Conservation (phyloP, 441 rosid species). For the Cnidoscolus chayamansa region DNA sequence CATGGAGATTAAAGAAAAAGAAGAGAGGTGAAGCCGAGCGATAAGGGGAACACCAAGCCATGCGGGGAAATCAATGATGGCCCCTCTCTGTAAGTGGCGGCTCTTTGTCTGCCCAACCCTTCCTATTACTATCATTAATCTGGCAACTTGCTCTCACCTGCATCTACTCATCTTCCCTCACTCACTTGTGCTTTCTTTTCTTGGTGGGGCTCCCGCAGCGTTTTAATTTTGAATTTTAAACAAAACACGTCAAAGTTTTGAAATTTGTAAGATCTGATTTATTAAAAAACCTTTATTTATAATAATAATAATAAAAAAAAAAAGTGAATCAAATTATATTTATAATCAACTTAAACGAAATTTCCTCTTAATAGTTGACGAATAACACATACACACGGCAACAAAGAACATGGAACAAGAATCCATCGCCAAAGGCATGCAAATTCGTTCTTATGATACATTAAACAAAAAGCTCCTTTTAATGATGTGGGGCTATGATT, state of each 20-base stretch:
- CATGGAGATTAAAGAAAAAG: neutral
- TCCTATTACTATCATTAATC: slow-evolving; percentile 65
- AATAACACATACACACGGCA: slow-evolving; percentile 7
- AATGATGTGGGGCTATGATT: slow-evolving; percentile 28
- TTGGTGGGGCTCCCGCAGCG: slow-evolving; percentile 7
- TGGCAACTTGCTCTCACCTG: slow-evolving; percentile 32
- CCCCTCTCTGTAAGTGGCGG: slow-evolving; percentile 45
- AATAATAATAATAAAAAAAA: no score
- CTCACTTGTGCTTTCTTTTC: slow-evolving; percentile 15
- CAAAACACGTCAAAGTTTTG: no score
- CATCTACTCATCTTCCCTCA: slow-evolving; percentile 5
- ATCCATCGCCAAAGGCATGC: neutral
- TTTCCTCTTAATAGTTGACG: no score
- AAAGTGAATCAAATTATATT: no score
- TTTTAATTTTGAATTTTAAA: no score
- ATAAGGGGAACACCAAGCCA: slow-evolving; percentile 7
- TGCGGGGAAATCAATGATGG: slow-evolving; percentile 23
- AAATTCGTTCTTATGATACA: slow-evolving; percentile 5
- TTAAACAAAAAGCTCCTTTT: neutral
- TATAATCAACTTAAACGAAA: no score
- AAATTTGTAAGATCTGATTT: no score
- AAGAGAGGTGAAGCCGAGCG: no score
- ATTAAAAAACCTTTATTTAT: no score
- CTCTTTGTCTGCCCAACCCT: slow-evolving; percentile 69
- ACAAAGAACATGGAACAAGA: slow-evolving; percentile 1